phyloP scores from a whole-genome alignment of 805 yeast species.

The Kazachstania bromeliacearum region DNA sequence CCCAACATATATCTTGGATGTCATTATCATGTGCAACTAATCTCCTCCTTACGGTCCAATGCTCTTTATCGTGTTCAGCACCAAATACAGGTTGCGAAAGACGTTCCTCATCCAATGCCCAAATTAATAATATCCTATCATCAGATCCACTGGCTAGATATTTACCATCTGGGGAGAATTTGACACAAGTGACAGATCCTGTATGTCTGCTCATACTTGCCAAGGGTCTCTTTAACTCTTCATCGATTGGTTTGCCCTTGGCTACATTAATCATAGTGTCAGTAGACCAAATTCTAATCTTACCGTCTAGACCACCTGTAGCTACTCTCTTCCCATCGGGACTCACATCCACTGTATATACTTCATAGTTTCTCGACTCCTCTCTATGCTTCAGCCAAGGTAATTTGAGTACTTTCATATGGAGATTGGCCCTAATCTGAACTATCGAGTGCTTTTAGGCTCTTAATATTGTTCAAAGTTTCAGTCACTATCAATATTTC shows the following conservation, averaged over 20 bases:
- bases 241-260: slow-evolving; percentile 8
- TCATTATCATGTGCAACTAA: slow-evolving; percentile 96
- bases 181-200: slow-evolving; percentile 91
- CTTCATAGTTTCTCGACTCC: slow-evolving; percentile 71
- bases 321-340: slow-evolving; percentile 81
- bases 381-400: slow-evolving; percentile 71
- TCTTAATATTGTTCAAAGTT: no score
- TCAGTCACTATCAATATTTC: no score
- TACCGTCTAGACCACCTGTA: slow-evolving; percentile 91
- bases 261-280: slow-evolving; percentile 34
- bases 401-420: slow-evolving; percentile 56
- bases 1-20: slow-evolving; percentile 96
- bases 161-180: slow-evolving; percentile 86
- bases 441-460: no score
- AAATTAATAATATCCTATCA: slow-evolving; percentile 79
- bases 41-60: slow-evolving; percentile 89
- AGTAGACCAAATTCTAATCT: slow-evolving; percentile 80
- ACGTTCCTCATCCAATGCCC: slow-evolving; percentile 78
- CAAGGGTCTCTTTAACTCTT: slow-evolving; percentile 41
- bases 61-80: slow-evolving; percentile 67
- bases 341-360: slow-evolving; percentile 73
- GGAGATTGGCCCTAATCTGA: no score
- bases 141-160: slow-evolving; percentile 93
- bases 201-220: slow-evolving; percentile 92
- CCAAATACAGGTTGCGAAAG: slow-evolving; percentile 49